Conservation (phyloP, 2,329 filamentous ascomycete species). For the Zymoseptoria ardabiliae region DNA sequence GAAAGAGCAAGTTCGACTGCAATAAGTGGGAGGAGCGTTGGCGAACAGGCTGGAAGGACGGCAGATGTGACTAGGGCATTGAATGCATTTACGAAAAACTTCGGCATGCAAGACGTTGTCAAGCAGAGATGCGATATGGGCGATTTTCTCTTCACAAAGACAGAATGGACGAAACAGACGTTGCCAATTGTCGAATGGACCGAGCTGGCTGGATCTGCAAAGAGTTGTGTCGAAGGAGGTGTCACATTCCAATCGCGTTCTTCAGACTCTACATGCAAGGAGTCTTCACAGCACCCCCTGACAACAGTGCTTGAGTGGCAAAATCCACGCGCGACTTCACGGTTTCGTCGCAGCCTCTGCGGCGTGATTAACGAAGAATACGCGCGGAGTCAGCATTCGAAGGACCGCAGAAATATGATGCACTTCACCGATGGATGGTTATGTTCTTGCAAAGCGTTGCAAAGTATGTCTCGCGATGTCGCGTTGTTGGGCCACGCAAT, state of each 20-base stretch:
- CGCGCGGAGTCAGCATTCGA: background rate
- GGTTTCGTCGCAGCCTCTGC: background rate
- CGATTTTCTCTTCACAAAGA: too few relatives aligned
- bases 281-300: background rate
- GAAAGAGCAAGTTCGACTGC: constrained; percentile 89
- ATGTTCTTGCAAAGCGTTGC: background rate
- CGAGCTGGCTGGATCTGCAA: too few relatives aligned
- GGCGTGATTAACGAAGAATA: background rate
- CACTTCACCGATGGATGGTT: background rate
- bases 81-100: background rate
- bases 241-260: background rate
- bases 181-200: too few relatives aligned
- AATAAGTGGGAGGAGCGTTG: constrained; percentile 86
- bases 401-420: background rate
- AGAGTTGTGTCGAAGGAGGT: too few relatives aligned
- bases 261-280: background rate
- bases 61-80: constrained; percentile 50
- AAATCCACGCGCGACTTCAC: background rate
- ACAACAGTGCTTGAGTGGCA: background rate
- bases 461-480: background rate
- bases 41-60: constrained; percentile 78
- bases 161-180: background rate
- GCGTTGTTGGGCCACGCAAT: background rate
- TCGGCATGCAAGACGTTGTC: background rate
- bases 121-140: too few relatives aligned